Conservation (phyloP, 345 rosid genomes). For the Gossypium bickii region DNA sequence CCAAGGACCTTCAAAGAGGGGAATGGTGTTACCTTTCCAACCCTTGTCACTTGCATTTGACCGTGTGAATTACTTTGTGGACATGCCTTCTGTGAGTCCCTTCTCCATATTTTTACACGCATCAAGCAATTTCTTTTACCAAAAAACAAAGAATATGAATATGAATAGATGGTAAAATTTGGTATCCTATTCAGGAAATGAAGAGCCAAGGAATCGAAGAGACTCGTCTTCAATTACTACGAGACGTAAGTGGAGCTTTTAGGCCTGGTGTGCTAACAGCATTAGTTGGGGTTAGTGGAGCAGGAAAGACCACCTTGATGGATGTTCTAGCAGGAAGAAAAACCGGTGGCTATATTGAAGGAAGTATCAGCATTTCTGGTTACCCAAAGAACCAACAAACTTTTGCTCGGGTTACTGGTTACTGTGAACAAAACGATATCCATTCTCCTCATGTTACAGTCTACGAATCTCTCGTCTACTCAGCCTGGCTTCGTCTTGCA, state of each 20-base stretch:
- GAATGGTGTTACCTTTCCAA: slow-evolving; percentile 76
- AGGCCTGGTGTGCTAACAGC: slow-evolving; percentile 79
- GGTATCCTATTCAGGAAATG: slow-evolving; percentile 57
- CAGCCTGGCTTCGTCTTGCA: slow-evolving; percentile 81
- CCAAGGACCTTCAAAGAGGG: slow-evolving; percentile 24
- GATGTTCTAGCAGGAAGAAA: slow-evolving; percentile 76
- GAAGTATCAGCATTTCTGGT: slow-evolving; percentile 65
- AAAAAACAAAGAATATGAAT: neutral
- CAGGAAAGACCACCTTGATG: slow-evolving; percentile 89
- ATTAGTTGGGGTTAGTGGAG: slow-evolving; percentile 76
- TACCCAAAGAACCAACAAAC: slow-evolving; percentile 72
- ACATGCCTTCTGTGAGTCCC: slow-evolving; percentile 67
- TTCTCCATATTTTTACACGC: neutral
- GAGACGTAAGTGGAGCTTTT: slow-evolving; percentile 68
- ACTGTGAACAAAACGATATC: slow-evolving; percentile 79
- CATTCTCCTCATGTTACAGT: slow-evolving; percentile 79
- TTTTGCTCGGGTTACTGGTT: slow-evolving; percentile 71
- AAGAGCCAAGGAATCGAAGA: slow-evolving; percentile 57
- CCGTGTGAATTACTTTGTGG: slow-evolving; percentile 63
- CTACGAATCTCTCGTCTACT: slow-evolving; percentile 61
- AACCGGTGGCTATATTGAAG: slow-evolving; percentile 67
- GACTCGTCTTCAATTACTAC: slow-evolving; percentile 54
- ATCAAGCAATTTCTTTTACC: neutral
- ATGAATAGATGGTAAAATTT: neutral
- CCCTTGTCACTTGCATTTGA: slow-evolving; percentile 73